Conservation (phyloP, 2,329 filamentous ascomycete species). For the Aciculosporium take region DNA sequence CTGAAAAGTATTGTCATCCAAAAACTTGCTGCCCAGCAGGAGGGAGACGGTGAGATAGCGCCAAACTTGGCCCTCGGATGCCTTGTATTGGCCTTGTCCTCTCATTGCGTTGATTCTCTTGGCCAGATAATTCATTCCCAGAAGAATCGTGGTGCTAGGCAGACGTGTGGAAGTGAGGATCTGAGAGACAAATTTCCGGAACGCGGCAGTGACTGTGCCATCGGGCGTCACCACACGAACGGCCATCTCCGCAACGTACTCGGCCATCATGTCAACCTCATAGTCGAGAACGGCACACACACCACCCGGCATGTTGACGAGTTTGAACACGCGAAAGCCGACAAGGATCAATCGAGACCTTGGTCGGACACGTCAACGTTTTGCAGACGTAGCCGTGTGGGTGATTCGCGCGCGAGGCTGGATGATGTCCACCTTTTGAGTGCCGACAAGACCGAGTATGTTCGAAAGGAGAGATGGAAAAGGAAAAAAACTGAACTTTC, state of each 20-base stretch:
- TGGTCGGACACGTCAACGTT: constrained; percentile 18
- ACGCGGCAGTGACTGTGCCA: constrained; percentile 48
- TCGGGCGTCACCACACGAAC: constrained; percentile 42
- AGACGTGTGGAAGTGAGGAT: constrained; percentile 82
- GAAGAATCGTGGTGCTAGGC: constrained; percentile 78
- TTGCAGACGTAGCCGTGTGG: constrained; percentile 5
- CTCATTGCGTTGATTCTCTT: constrained; percentile 68
- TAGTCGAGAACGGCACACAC: constrained; percentile 92
- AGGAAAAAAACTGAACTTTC: constrained; percentile 3
- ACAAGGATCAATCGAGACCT: constrained; percentile 27
- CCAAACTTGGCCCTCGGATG: constrained; percentile 62
- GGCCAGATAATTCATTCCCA: constrained; percentile 80
- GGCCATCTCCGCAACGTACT: constrained; percentile 86
- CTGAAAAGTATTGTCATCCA: constrained; percentile 96
- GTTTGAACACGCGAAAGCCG: constrained; percentile 16
- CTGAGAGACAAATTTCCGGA: constrained; percentile 83
- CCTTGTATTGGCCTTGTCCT: constrained; percentile 35
- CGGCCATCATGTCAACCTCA: constrained; percentile 90
- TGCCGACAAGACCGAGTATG: neutral
- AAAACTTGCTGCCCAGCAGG: constrained; percentile 83
- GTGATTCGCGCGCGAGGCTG: neutral
- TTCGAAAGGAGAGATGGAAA: neutral
- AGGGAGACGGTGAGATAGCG: constrained; percentile 75
- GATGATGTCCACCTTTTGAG: neutral
- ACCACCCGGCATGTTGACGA: constrained; percentile 54